phyloP scores from a whole-genome alignment of 2,329 filamentous ascomycete genomes.

The Aspergillus melleus region DNA sequence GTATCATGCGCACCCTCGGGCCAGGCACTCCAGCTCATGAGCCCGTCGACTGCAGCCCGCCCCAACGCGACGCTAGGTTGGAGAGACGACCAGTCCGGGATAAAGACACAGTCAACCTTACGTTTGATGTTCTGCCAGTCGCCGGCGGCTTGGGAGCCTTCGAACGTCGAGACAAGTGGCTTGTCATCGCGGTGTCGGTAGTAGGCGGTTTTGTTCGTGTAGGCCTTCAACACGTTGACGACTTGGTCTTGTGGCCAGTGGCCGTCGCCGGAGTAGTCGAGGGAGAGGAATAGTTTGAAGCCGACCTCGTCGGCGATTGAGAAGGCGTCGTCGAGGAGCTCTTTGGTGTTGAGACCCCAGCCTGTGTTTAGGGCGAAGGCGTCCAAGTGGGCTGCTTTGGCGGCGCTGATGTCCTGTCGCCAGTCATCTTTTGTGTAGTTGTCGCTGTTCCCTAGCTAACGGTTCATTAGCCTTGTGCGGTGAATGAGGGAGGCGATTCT shows the following conservation, averaged over 20 bases:
- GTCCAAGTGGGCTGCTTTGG: constrained; percentile 40
- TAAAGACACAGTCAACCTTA: constrained; percentile 42
- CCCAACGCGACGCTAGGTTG: constrained; percentile 25
- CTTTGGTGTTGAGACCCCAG: constrained; percentile 23
- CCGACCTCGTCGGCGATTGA: constrained; percentile 23
- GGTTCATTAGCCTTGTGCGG: too few species aligned
- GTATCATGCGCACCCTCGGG: constrained; percentile 38
- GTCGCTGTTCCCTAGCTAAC: constrained; percentile 26
- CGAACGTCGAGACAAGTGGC: constrained; percentile 46
- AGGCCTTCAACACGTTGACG: constrained; percentile 26
- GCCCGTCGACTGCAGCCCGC: constrained; percentile 36
- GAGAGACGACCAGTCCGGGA: constrained; percentile 49
- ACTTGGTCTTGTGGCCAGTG: constrained; percentile 32
- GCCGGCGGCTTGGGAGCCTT: constrained; percentile 42
- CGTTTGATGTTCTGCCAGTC: constrained; percentile 50
- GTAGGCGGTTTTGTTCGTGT: constrained; percentile 26
- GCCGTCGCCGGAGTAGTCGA: constrained; percentile 38
- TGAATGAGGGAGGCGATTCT: background rate
- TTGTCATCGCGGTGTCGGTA: constrained; percentile 26
- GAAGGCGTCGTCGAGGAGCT: constrained; percentile 26
- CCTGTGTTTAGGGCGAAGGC: constrained; percentile 45
- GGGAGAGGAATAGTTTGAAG: constrained; percentile 40
- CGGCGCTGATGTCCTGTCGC: constrained; percentile 35
- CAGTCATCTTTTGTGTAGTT: constrained; percentile 29
- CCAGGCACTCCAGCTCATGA: constrained; percentile 48